Percentiles rank a stretch among this genome's conserved stretches.
These are phyloP conservation scores for Chlorella sp. DNA, from an alignment of 139 green algal species.

Conservation along the genomic window DNA sequence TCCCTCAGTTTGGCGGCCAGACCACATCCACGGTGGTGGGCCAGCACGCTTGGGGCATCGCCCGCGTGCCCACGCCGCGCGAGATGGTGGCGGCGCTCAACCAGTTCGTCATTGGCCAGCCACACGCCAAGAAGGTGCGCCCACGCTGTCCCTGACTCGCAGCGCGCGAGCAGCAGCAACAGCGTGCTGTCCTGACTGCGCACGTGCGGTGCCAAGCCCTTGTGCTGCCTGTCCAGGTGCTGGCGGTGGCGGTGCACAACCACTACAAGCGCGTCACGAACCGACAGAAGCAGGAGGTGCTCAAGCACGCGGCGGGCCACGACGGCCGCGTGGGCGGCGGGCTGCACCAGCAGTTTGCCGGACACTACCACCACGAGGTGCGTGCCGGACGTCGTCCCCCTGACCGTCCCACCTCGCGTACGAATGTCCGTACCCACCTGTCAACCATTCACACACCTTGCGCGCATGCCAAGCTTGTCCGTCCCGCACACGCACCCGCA, in stretches of 20 bases:
- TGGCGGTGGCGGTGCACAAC: constrained; percentile 85
- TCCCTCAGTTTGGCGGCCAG: constrained; percentile 36
- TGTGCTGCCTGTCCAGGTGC: constrained; percentile 22
- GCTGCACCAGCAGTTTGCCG: background rate
- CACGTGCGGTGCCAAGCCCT: background rate
- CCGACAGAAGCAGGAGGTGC: constrained; percentile 19
- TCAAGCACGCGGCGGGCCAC: background rate
- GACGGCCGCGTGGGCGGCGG: background rate
- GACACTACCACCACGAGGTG: too few relatives aligned
- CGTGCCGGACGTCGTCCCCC: too few relatives aligned
- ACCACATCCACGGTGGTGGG: constrained; percentile 20
- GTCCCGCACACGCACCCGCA: too few relatives aligned
- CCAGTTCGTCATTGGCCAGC: constrained; percentile 74
- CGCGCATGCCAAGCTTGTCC: too few relatives aligned
- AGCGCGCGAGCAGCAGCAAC: background rate
- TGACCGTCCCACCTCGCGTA: too few relatives aligned
- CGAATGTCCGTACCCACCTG: too few relatives aligned
- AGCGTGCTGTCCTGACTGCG: background rate
- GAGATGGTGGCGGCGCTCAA: constrained; percentile 71
- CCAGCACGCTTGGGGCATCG: constrained; percentile 17
- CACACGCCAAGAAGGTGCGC: constrained; percentile 67
- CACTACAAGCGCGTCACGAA: constrained; percentile 78
- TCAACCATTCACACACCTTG: too few relatives aligned
- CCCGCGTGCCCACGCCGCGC: constrained; percentile 49
- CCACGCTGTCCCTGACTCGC: constrained; percentile 32